phyloP scores from a whole-genome alignment of 805 yeast species.

The Debaryomyces castellii region DNA sequence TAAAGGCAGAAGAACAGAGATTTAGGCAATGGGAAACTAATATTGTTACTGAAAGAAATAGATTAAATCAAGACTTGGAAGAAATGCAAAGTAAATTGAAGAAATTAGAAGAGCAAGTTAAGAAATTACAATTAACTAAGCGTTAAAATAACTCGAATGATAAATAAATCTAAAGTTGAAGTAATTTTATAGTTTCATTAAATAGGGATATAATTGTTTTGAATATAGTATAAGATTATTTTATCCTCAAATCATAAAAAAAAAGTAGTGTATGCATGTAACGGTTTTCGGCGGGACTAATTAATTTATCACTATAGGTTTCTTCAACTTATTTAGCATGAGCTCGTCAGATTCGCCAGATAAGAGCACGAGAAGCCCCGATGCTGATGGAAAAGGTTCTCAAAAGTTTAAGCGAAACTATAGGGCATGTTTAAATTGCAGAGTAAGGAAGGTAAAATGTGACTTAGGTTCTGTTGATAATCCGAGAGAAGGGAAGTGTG shows the following conservation, averaged over 20 bases:
- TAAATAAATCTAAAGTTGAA: too few relatives aligned
- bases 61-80: constrained; percentile 90
- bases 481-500: constrained; percentile 82
- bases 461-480: constrained; percentile 75
- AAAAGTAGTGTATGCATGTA: neutral
- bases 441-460: constrained; percentile 82
- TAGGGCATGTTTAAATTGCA: constrained; percentile 82
- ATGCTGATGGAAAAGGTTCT: neutral
- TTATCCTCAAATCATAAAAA: neutral
- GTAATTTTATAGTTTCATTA: neutral
- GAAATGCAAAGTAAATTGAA: constrained; percentile 79
- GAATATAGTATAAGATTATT: neutral
- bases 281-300: constrained; percentile 4
- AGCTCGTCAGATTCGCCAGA: neutral
- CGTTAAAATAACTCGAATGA: constrained; percentile 12
- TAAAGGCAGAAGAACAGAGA: constrained; percentile 93
- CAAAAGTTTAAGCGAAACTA: constrained; percentile 60
- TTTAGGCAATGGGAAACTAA: constrained; percentile 99
- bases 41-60: constrained; percentile 90
- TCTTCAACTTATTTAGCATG: neutral
- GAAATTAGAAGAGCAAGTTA: constrained; percentile 72
- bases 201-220: constrained; percentile 1
- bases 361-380: neutral
- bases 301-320: neutral
- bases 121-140: constrained; percentile 47